These are phyloP conservation scores for Amanita molliuscula DNA, from an alignment of 768 basidiomycete genomes.

Conservation along the genomic window DNA sequence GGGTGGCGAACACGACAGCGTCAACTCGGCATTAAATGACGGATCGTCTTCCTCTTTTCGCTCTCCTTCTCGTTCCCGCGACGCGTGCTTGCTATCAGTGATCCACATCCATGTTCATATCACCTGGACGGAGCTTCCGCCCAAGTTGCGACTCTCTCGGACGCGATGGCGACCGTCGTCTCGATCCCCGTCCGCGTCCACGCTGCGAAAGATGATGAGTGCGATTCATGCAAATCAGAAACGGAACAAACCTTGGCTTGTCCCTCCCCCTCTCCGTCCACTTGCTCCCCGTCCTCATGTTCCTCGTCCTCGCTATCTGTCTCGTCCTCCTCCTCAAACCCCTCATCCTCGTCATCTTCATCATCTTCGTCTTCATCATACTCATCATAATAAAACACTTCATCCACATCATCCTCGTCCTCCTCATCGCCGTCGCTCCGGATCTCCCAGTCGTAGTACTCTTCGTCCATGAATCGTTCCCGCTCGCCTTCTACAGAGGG, in stretches of 20 bases:
- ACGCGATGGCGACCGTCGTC: neutral
- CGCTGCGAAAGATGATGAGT: neutral
- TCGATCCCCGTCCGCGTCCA: neutral
- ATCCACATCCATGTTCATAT: neutral
- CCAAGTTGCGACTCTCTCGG: neutral
- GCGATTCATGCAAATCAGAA: neutral
- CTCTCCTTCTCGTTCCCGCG: neutral
- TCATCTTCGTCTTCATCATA: conserved; percentile 12
- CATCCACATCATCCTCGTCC: conserved; percentile 7
- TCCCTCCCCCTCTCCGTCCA: neutral
- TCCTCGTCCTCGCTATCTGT: conserved; percentile 1
- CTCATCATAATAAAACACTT: conserved; percentile 6
- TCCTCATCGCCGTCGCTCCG: conserved; percentile 11
- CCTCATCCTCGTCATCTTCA: conserved; percentile 9
- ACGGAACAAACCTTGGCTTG: neutral
- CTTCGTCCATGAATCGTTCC: conserved; percentile 14
- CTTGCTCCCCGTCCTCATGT: conserved; percentile 10
- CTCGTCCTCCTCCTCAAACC: conserved; percentile 11
- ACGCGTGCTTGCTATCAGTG: neutral
- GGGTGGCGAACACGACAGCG: conserved; percentile 15
- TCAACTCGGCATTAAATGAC: conserved; percentile 26
- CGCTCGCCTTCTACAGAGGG: conserved; percentile 1
- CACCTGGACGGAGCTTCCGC: neutral
- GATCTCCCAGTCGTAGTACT: conserved; percentile 15
- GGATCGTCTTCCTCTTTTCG: conserved; percentile 16